Base-by-base conservation (phyloP, 352 stramenopile species). In the Hyaloperonospora brassicae region DNA sequence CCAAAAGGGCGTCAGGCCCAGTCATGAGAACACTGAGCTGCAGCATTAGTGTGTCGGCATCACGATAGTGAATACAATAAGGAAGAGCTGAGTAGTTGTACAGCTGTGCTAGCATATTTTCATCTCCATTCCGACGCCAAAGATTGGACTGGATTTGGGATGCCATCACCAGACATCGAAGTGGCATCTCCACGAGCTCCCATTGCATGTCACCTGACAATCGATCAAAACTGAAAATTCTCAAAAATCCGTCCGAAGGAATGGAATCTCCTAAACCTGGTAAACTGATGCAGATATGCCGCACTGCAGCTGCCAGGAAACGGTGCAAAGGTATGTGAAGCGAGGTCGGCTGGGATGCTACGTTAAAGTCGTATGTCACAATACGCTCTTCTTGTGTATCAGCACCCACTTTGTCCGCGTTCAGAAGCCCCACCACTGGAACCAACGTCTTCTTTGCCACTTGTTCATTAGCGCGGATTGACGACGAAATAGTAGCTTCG, bases 11-110 rank as follows among this genome's bases (percentile, higher is more conserved):
- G 46, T 94, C 75, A 5, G 84, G 57, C 0, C 82, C 80, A 23
- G 86, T 68, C 48, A 91, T 67, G 10, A 88, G 44, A 6, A 88
- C 57, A 23, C 76, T 65, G 22, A 94, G 70, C 47, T 94, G 84
- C 39, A 93, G 54, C 70, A 93, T 71, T 17, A 94, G 84, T 21
- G 79, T 70, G 44, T 94, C 84, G 2, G 82, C 66, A 46, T 94
- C 84, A 41, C 82, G 80, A 45, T 92, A 94, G 49, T 94, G 80
- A 46, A 94, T 71, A 38, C 84, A 94, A 58, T 93, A 94, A 13
- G 84, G 82, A 21, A 94, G 54, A 21, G 84, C 84, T 12, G 82
- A 94, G 61, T 94, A 94, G 64, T 94, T 94, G 72, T 92, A 94
- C 39, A 94, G 48, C 66, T 94, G 84, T 2, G 84, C 84, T 50